Percentiles rank a stretch among this genome's conserved stretches.
Evolutionary conservation across 345 rosid species (phyloP).

Genomic region (Citrus sinensis): DVS_A1.0 CM039166.1:10698501-10699000

Average conservation of each 20-base stretch:
- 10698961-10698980: background rate
- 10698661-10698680: constrained; percentile 70
- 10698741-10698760: background rate
- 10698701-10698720: constrained; percentile 62
- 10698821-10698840: constrained; percentile 73
- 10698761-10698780: background rate
- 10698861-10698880: constrained; percentile 53
- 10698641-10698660: constrained; percentile 71
- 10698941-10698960: background rate
- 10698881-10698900: constrained; percentile 53
- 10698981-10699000: background rate
- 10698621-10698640: constrained; percentile 68
- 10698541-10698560: background rate
- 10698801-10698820: constrained; percentile 52
- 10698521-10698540: background rate
- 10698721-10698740: constrained; percentile 18
- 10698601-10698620: constrained; percentile 71
- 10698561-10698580: constrained; percentile 16
- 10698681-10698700: constrained; percentile 49
- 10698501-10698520: no score
- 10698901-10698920: constrained; percentile 60
- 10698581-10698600: constrained; percentile 67
- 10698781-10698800: background rate
- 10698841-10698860: constrained; percentile 66
- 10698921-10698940: constrained; percentile 9